phyloP scores from a whole-genome alignment of 202 grass and related monocot species.

The Tripidium arundinaceum region DNA sequence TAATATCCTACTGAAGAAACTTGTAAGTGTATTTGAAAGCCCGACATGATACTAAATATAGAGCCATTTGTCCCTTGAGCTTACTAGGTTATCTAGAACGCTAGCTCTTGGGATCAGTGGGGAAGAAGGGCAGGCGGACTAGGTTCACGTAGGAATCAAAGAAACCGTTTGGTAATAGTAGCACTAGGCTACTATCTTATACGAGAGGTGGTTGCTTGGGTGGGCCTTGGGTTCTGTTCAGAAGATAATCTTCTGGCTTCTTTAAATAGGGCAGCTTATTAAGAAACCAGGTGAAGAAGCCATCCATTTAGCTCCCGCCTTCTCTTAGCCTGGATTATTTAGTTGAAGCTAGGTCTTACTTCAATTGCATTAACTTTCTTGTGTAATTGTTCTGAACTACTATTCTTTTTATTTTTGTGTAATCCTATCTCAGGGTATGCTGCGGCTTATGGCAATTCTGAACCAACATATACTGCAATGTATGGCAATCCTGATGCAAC shows the following conservation, averaged over 20 bases:
- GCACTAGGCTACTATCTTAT: not conserved
- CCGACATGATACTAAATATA: not conserved
- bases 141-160: too few relatives aligned
- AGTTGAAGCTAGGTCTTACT: not conserved
- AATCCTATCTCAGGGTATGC: constrained; percentile 48
- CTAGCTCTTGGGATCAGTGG: too few relatives aligned
- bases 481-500: constrained; percentile 48
- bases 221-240: not conserved
- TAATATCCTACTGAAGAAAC: not conserved
- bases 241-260: not conserved
- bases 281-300: not conserved
- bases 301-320: not conserved
- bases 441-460: constrained; percentile 44
- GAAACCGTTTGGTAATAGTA: too few relatives aligned
- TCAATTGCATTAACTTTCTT: not conserved
- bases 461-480: constrained; percentile 35
- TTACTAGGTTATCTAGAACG: not conserved
- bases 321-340: not conserved
- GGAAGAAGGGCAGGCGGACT: too few relatives aligned
- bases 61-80: not conserved
- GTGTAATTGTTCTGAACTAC: not conserved
- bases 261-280: not conserved
- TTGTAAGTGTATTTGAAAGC: not conserved
- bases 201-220: not conserved
- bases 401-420: not conserved